Percentiles rank a stretch among this genome's conserved stretches.
These are phyloP conservation scores for Hypoxylon lenormandii DNA, from an alignment of 495 filamentous ascomycete genomes.

Conservation along the genomic window DNA sequence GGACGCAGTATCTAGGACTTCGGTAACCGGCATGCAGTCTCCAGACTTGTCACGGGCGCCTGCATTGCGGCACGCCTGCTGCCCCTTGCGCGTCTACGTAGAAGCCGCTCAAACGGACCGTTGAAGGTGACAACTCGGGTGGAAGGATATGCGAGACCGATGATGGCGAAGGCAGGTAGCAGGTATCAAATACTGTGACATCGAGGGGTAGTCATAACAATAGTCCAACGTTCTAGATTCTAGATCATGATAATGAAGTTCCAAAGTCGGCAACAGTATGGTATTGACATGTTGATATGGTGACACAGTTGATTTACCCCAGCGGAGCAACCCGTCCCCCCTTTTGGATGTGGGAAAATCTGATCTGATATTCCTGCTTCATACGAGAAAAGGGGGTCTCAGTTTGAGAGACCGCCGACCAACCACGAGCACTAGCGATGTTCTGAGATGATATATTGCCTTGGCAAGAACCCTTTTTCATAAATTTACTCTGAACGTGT, in stretches of 20 bases:
- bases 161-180: constrained; percentile 1
- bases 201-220: constrained; percentile 8
- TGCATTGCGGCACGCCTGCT: constrained; percentile 24
- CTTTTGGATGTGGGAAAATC: constrained; percentile 13
- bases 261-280: not conserved
- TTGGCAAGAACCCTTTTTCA: constrained; percentile 28
- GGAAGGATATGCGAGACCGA: constrained; percentile 13
- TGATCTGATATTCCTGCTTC: constrained; percentile 21
- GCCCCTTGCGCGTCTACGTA: constrained; percentile 24
- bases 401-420: constrained; percentile 9
- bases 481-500: not conserved
- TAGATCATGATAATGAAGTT: not conserved
- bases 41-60: constrained; percentile 17
- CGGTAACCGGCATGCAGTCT: constrained; percentile 29
- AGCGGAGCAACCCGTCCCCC: constrained; percentile 14
- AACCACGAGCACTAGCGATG: constrained; percentile 16
- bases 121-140: constrained; percentile 14
- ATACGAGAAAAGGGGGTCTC: constrained; percentile 32
- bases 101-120: constrained; percentile 10
- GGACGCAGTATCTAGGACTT: constrained; percentile 8
- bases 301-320: constrained; percentile 4
- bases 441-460: constrained; percentile 42
- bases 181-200: constrained; percentile 21
- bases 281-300: constrained; percentile 8
- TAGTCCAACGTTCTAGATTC: constrained; percentile 4